Evolutionary conservation across 2,329 filamentous ascomycete genomes (phyloP).

Genomic region (Trichoderma arundinaceum): DNA sequence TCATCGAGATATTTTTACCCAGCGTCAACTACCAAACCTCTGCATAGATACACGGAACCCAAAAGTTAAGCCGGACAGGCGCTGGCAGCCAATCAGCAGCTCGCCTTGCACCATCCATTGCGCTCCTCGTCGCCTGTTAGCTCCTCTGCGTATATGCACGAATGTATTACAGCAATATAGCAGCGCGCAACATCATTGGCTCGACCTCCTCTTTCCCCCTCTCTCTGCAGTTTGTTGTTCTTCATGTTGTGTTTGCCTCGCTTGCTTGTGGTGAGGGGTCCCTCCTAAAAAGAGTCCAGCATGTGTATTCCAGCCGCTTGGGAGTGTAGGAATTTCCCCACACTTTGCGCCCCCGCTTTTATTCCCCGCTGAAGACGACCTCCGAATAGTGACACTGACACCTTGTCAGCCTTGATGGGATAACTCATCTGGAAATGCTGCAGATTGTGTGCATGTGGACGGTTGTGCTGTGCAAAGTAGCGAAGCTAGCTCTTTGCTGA

Average conservation of each 20-base stretch:
- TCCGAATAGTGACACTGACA: neutral
- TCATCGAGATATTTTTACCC: neutral
- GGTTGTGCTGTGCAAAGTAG: too few relatives aligned
- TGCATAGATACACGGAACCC: conserved; percentile 11
- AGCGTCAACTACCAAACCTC: neutral
- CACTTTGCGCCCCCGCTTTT: neutral
- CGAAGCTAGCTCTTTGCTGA: too few relatives aligned
- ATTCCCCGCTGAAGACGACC: conserved; percentile 5
- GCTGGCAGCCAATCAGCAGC: neutral
- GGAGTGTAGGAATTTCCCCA: neutral
- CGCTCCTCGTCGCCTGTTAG: neutral
- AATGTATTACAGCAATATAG: neutral
- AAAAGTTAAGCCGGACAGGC: conserved; percentile 14
- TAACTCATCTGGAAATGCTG: too few relatives aligned
- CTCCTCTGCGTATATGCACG: neutral
- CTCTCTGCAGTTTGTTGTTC: neutral
- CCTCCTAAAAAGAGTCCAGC: neutral
- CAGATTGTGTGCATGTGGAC: too few relatives aligned
- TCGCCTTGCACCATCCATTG: neutral
- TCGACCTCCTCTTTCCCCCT: conserved; percentile 12
- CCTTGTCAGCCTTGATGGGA: neutral
- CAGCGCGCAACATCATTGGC: neutral
- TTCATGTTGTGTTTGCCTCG: neutral
- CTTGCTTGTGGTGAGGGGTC: conserved; percentile 3
- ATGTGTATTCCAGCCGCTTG: neutral